phyloP scores from a whole-genome alignment of 805 yeast genomes.

The Saturnispora hagleri region DNA sequence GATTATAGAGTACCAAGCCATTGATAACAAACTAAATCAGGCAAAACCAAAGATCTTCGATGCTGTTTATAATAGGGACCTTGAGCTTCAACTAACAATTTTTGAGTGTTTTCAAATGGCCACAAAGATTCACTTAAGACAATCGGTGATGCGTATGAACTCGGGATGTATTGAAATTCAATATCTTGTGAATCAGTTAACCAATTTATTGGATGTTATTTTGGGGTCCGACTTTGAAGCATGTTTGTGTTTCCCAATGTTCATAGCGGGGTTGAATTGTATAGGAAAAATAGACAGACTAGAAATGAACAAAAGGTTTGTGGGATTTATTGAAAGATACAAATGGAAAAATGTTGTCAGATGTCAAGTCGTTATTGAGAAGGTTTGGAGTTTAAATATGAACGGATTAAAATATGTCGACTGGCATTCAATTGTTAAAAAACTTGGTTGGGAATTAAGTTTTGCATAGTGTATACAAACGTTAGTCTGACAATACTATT shows the following conservation, averaged over 20 bases:
- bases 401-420: slow-evolving; percentile 56
- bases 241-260: slow-evolving; percentile 65
- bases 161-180: slow-evolving; percentile 59
- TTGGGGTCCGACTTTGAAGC: slow-evolving; percentile 63
- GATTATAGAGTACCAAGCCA: slow-evolving; percentile 28
- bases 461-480: slow-evolving; percentile 39
- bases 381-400: slow-evolving; percentile 39
- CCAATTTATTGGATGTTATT: slow-evolving; percentile 49
- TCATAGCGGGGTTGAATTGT: slow-evolving; percentile 67
- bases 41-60: slow-evolving; percentile 48
- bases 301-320: slow-evolving; percentile 44
- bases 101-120: slow-evolving; percentile 67
- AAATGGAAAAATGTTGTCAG: slow-evolving; percentile 54
- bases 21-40: slow-evolving; percentile 38
- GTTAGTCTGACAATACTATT: background rate
- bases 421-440: slow-evolving; percentile 61
- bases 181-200: slow-evolving; percentile 42
- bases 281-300: slow-evolving; percentile 42
- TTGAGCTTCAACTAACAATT: slow-evolving; percentile 57
- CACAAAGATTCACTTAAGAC: slow-evolving; percentile 57
- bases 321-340: slow-evolving; percentile 50
- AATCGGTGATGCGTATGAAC: slow-evolving; percentile 50
- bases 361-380: slow-evolving; percentile 35
- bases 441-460: slow-evolving; percentile 69
- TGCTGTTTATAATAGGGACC: slow-evolving; percentile 33